Evolutionary conservation across 73 alveolate species (phyloP).

Genomic region (Paramecium tetraurelia): DNA sequence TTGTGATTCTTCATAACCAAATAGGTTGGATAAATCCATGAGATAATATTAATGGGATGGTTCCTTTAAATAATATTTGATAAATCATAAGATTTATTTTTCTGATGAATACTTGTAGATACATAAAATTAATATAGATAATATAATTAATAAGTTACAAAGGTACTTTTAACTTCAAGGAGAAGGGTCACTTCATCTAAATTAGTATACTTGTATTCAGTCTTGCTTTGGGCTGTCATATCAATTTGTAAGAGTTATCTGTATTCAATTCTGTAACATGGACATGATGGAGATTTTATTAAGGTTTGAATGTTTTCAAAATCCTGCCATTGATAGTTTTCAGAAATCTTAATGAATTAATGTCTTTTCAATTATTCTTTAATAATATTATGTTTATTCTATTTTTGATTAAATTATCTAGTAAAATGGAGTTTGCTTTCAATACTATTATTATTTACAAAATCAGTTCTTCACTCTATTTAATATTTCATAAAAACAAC

Average conservation of each 20-base stretch:
- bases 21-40: neutral
- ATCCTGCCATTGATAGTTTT: no score
- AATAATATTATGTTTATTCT: no score
- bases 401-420: no score
- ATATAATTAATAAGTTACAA: neutral
- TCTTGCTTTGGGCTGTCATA: slow-evolving; percentile 95
- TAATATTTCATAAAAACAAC: no score
- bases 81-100: neutral
- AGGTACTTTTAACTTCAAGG: slow-evolving; percentile 94
- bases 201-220: slow-evolving; percentile 96
- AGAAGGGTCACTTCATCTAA: slow-evolving; percentile 97
- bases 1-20: neutral
- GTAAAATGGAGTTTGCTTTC: no score
- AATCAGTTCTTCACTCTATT: no score
- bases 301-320: no score
- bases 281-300: slow-evolving; percentile 82
- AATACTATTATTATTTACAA: no score
- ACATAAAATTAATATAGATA: neutral
- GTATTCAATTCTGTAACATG: slow-evolving; percentile 91
- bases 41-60: neutral
- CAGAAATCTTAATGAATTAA: no score
- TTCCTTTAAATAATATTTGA: neutral
- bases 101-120: neutral
- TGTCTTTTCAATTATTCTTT: no score
- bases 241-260: slow-evolving; percentile 93